phyloP scores from a whole-genome alignment of 2,329 filamentous ascomycete genomes.

The Hymenoscyphus infarciens region DNA sequence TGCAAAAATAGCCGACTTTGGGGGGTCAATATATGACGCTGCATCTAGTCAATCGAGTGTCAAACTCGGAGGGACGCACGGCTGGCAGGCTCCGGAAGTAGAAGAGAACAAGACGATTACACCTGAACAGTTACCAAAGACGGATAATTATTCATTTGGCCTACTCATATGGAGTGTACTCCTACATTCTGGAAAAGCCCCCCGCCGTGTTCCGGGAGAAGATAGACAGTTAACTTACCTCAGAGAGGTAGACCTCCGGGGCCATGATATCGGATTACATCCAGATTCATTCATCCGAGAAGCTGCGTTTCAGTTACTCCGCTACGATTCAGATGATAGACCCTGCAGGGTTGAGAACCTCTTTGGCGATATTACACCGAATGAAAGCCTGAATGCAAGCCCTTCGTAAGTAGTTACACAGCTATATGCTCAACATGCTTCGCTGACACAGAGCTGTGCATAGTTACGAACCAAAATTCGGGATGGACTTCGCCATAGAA shows the following conservation, averaged over 20 bases:
- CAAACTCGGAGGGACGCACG: not conserved
- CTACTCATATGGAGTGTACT: not conserved
- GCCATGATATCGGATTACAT: not conserved
- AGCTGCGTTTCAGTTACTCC: not conserved
- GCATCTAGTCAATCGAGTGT: not conserved
- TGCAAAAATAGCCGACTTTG: conserved; percentile 9
- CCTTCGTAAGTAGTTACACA: not conserved
- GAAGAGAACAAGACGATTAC: not conserved
- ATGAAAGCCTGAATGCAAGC: not conserved
- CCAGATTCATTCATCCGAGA: not conserved
- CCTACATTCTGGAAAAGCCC: not conserved
- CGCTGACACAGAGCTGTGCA: not conserved
- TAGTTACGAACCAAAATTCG: not conserved
- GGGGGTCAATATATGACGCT: not conserved
- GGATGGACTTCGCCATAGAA: not conserved
- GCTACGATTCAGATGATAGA: not conserved
- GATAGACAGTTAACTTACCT: not conserved
- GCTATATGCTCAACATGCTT: not conserved
- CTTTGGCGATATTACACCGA: not conserved
- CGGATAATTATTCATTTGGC: not conserved
- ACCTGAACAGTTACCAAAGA: not conserved
- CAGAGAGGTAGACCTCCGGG: not conserved
- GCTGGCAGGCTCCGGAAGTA: not conserved
- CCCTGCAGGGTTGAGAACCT: not conserved
- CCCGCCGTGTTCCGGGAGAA: not conserved